Base-by-base conservation (phyloP, 2,329 filamentous ascomycete species). In the Albifimbria verrucaria region DNA sequence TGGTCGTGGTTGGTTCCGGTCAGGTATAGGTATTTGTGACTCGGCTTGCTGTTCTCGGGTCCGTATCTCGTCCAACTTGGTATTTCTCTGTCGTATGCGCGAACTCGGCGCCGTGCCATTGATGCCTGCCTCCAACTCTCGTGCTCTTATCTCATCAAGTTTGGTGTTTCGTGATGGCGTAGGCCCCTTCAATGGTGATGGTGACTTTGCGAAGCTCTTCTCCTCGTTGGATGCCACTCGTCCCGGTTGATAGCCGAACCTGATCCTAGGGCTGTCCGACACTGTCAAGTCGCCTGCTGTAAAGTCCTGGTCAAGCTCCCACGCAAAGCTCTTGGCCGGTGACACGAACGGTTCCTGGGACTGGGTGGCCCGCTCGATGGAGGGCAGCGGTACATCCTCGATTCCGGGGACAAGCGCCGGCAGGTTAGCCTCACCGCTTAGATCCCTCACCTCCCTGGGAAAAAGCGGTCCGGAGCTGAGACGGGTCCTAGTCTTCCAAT, bases 251-350 rank as follows among this genome's bases (percentile, higher is more conserved):
- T 66, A 65, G 23, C 59, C 65, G 21, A 74, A 66, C 24, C 65
- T 69, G 49, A 83, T 73, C 26, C 78, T 76, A n/a, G 81, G 81
- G 55, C 80, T 84, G 56, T 78, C 72, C 0, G 81, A 84, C 28
- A 80, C 62, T 53, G 83, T 79, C 39, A 83, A 54, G 53, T 83
- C 80, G 42, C 75, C 73, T 11, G 76, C 80, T 1, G 81, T 83
- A 57, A 85, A 83, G 51, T 85, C 81, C 5, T 77, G 75, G 28
- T 84, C 81, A 7, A 82, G 65, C 52, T 83, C 70, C 81, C 80
- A 85, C 7, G 74, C 77, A 52, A 76, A 80, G 58, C 75, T 78
- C 64, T 79, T 81, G 49, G 77, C 75, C 0, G 80, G 79, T 0
- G 77, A 78, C 6, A 39, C 12, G 11, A 39, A 17, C 5, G 32